Base-by-base conservation (phyloP, 371 early-diverging fungal genomes). In the Saksenaea vasiformis region DNA sequence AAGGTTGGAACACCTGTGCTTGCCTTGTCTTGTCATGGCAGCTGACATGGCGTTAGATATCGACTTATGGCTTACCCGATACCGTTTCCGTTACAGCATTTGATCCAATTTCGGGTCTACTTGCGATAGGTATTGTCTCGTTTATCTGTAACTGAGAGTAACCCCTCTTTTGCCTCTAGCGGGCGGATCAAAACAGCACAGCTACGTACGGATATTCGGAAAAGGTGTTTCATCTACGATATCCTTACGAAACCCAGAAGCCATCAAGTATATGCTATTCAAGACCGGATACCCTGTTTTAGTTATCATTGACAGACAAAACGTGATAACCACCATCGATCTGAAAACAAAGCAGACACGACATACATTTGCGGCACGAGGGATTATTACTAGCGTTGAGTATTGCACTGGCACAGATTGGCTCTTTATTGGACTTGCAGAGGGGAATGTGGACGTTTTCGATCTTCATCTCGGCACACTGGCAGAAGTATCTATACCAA, bases 381-480 rank as follows among this genome's bases (percentile, higher is more conserved):
- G 70, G 13, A 74, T 84, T 54, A 80, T 85, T 44, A 87, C 85
- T 9, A 77, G 84, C 13, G 67, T 79, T 26, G 75, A 79, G 35
- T 76, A 82, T 22, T 79, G 80, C 44, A 27, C 71, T 3, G 87
- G 85, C 24, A 77, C 85, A 43, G 85, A 87, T 37, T 87, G 85
- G 85, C 61, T 87, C 8, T 82, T 82, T 62, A 72, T 85, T 58
- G 87, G 87, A 0, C 76, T 83, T 38, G 75, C 76, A 7, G 85
- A 84, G 60, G 87, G 87, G 8, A 74, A 69, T 53, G 65, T 85
- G 5, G 84, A 84, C 57, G 79, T 84, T 1, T 84, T 84, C 69
- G 85, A 87, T 68, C 74, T 83, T 17, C 74, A 73, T 26, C 63
- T 71, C 15, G 85, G 85, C 24, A 69, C 53, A 36, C 60, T 81